Base-by-base conservation (phyloP, 2,329 filamentous ascomycete species). In the Coleophoma crateriformis region DNA sequence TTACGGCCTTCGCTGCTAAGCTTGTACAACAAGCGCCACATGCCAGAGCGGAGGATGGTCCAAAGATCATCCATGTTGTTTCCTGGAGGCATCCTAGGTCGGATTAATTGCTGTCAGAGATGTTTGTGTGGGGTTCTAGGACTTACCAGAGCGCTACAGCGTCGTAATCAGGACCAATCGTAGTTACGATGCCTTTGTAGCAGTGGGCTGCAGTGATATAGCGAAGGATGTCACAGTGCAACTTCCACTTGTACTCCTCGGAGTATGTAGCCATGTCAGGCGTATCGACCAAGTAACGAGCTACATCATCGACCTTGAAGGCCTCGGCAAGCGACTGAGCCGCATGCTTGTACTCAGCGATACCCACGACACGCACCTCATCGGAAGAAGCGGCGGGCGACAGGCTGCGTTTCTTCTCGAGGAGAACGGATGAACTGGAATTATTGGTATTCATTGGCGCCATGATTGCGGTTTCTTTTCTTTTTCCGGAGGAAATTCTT, bases 151-250 rank as follows among this genome's bases (percentile, higher is more conserved):
- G 73, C 50, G 87, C 87, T 48, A 94, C 84, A 55, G 82, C 85
- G 57, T 89, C 88, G 62, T 87, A 89, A 62, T 90, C 81, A 6
- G 82, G 78, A 15, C 88, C 89, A 54, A 88, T 82, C 49, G 85
- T 82, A 42, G 87, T 85, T 48, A 88, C 88, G 51, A 89, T 68
- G 49, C 88, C 89, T 58, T 84, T 84, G 61, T 87, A 77, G 67
- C 82, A 83, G 65, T 90, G 87, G 52, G 87, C 83, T 50, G 88
- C 87, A 45, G 84, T 84, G 58, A 89, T 78, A 68, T 90, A 91
- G 58, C 83, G 84, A 73, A 92, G 81, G 59, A 90, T 85, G 64
- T 85, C 79, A 57, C 87, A 76, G 67, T 94, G 88, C 42, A 94
- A 74, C 57, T 82, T 79, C 84, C 86, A 94, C 64, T 84, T 85